phyloP scores from a whole-genome alignment of 768 basidiomycete species.

The Macrolepiota dolichaula region DNA sequence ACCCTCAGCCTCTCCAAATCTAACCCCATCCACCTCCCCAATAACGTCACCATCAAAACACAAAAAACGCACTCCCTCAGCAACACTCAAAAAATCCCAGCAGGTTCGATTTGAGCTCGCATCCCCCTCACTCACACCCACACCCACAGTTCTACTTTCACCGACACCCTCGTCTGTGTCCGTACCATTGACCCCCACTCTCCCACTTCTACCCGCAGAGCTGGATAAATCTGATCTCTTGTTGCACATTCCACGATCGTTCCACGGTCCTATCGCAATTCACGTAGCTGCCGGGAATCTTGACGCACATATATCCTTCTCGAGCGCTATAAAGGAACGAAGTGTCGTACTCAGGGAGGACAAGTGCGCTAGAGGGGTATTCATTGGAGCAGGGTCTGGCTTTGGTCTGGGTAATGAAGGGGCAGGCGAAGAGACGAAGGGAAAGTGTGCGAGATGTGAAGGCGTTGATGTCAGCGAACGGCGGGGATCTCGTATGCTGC shows the following conservation, averaged over 20 bases:
- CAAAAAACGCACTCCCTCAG: background rate
- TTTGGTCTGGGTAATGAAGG: constrained; percentile 16
- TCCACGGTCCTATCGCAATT: constrained; percentile 37
- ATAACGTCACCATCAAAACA: background rate
- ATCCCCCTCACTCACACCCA: background rate
- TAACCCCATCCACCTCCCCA: background rate
- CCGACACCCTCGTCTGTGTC: background rate
- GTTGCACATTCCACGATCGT: constrained; percentile 39
- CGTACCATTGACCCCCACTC: background rate
- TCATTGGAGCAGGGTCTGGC: constrained; percentile 28
- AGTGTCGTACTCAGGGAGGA: constrained; percentile 34
- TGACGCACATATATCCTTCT: constrained; percentile 32
- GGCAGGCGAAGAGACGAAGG: constrained; percentile 14
- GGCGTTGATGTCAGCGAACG: background rate
- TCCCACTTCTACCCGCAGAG: background rate
- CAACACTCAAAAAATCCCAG: background rate
- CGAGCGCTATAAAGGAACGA: constrained; percentile 21
- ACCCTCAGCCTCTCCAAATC: background rate
- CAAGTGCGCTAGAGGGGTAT: constrained; percentile 27
- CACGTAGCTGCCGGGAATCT: constrained; percentile 34
- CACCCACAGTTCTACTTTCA: background rate
- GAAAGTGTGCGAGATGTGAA: constrained; percentile 16
- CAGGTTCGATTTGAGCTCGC: background rate
- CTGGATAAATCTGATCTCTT: background rate
- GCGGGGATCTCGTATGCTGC: too few relatives aligned